phyloP scores from a whole-genome alignment of 345 rosid species.

The Crucihimalaya himalaica region DNA sequence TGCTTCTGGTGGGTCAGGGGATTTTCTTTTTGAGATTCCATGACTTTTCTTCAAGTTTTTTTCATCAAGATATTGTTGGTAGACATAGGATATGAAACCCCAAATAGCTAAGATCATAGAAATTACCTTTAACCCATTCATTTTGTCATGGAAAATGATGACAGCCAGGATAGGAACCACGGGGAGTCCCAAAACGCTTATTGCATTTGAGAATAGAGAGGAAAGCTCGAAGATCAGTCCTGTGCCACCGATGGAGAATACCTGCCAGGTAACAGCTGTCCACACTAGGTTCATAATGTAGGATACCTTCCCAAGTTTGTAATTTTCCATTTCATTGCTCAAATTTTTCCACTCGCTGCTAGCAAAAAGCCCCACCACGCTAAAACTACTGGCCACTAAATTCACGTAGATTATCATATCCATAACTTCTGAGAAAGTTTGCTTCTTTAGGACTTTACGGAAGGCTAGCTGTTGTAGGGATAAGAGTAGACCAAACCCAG shows the following conservation, averaged over 20 bases:
- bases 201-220: slow-evolving; percentile 60
- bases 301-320: slow-evolving; percentile 52
- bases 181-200: slow-evolving; percentile 60
- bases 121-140: slow-evolving; percentile 64
- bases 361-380: slow-evolving; percentile 50
- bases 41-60: slow-evolving; percentile 14
- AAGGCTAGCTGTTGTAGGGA: slow-evolving; percentile 54
- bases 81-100: slow-evolving; percentile 57
- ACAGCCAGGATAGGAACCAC: slow-evolving; percentile 63
- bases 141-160: slow-evolving; percentile 60
- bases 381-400: slow-evolving; percentile 40
- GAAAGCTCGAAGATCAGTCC: slow-evolving; percentile 65
- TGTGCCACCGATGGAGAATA: slow-evolving; percentile 47
- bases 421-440: slow-evolving; percentile 43
- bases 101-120: slow-evolving; percentile 64
- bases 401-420: slow-evolving; percentile 34
- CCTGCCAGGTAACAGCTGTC: slow-evolving; percentile 56
- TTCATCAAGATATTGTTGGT: slow-evolving; percentile 45
- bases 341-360: slow-evolving; percentile 59
- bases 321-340: slow-evolving; percentile 50
- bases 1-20: slow-evolving; percentile 14
- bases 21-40: slow-evolving; percentile 21
- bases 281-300: slow-evolving; percentile 54
- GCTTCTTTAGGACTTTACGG: slow-evolving; percentile 40
- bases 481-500: slow-evolving; percentile 48